A percentile compares a stretch with the other conserved stretches of the same genome.
Conservation (phyloP, 2,329 filamentous ascomycete genomes). For the Shiraia bambusicola region DNA sequence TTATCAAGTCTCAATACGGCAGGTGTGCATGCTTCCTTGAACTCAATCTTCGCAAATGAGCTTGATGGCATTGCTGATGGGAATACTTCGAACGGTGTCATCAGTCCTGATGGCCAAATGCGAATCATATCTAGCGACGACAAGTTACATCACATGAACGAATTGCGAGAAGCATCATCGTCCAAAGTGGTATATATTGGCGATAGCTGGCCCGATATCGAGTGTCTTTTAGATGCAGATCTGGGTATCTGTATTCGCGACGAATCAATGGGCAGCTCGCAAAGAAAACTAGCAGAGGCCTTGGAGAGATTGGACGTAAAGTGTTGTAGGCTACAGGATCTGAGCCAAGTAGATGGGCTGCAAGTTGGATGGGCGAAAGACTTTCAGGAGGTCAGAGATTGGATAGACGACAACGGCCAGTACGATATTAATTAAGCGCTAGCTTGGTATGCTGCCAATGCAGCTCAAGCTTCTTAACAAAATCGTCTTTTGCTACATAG, state of each 20-base stretch:
- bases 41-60: constrained; percentile 24
- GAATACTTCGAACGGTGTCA: constrained; percentile 18
- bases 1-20: constrained; percentile 23
- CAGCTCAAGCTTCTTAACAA: no score
- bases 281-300: constrained; percentile 38
- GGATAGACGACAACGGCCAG: no score
- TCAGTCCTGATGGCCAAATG: constrained; percentile 19
- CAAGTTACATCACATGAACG: constrained; percentile 39
- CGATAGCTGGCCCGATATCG: constrained; percentile 52
- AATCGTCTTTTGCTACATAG: no score
- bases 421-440: no score
- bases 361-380: constrained; percentile 32
- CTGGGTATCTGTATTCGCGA: constrained; percentile 51
- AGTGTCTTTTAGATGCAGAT: constrained; percentile 48
- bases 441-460: no score
- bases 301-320: constrained; percentile 34
- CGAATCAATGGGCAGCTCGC: constrained; percentile 36
- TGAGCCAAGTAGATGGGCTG: constrained; percentile 9
- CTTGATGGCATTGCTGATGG: constrained; percentile 18
- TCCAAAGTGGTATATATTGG: constrained; percentile 47
- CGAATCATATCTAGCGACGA: constrained; percentile 43
- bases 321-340: constrained; percentile 23
- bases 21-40: neutral
- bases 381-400: constrained; percentile 27
- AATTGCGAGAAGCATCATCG: constrained; percentile 4